Base-by-base conservation (phyloP, 1,284 basidiomycete genomes). In the Sphagnurus paluster region DNA sequence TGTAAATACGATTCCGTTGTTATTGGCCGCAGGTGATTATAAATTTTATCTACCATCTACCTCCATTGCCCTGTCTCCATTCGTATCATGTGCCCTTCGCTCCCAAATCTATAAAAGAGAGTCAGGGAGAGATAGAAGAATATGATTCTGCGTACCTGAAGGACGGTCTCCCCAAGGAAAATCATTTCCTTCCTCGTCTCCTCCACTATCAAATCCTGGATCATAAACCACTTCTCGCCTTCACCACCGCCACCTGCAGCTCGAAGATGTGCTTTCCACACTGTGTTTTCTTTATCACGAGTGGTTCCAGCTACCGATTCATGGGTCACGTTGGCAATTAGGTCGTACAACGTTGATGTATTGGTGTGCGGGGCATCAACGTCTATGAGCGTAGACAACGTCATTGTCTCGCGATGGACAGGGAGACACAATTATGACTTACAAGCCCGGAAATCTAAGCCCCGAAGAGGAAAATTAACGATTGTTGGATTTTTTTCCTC, bases 401-500 rank as follows among this genome's bases (percentile, higher is more conserved):
- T 41, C 55, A 49, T 48, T 48, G 48, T 34, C 40, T 51, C 44
- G 50, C 35, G 17, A 14, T 33, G 36, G 7, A 49, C 39, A 23
- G 42, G 46, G 38, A 44, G 46, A 30, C 30, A 26, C 50, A 41
- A 51, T 33, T 9, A 53, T 42, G 39, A 74, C 90, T 61, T 64
- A 95, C 93, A 98, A 42, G 93, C 91, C 55, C 72, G 72, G 66
- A 98, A 87, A 67, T 98, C 94, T 16, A 99, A 78, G 0, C 94
- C 94, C 47, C 91, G 82, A 35, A 98, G 77, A 9, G 94, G 94
- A 62, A 98, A 99, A 62, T 97, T 98, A 57, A 99, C 91, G 50
- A 99, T 95, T 1, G 97, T 99, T 2, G 95, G 95, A 62, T 99
- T 99, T 67, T 98, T 96, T 68, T 99, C 96, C 67, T 98, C 96